These are phyloP conservation scores for Fraxinus paxiana DNA, from an alignment of 305 asterid species.

Conservation along the genomic window DNA sequence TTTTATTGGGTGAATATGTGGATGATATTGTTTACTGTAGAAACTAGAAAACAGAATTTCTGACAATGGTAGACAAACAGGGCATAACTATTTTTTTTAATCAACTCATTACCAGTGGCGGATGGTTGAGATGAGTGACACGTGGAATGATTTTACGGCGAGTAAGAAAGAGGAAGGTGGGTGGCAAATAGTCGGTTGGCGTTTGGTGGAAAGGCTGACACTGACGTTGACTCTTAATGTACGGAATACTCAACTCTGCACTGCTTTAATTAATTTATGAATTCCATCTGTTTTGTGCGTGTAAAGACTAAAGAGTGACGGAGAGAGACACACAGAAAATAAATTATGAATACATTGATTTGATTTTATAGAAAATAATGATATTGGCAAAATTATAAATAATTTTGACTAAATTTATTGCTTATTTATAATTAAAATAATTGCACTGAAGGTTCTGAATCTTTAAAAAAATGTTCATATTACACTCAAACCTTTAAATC, in stretches of 20 bases:
- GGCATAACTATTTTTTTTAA: too few species aligned
- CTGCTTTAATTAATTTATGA: neutral
- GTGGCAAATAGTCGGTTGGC: slow-evolving; percentile 27
- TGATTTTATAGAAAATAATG: too few species aligned
- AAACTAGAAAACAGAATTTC: too few species aligned
- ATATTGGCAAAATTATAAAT: neutral
- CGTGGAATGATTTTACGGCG: slow-evolving; percentile 14
- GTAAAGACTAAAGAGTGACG: neutral
- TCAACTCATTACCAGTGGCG: neutral
- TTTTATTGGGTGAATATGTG: too few species aligned
- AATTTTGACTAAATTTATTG: neutral
- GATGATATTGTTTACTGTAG: too few species aligned
- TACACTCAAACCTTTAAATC: neutral
- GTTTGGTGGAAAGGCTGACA: slow-evolving; percentile 59
- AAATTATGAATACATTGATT: neutral
- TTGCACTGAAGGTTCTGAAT: neutral
- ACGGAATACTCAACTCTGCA: slow-evolving; percentile 34
- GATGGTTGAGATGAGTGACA: neutral
- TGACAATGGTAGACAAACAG: too few species aligned
- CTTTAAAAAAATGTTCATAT: neutral
- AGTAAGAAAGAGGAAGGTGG: slow-evolving; percentile 6
- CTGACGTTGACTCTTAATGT: slow-evolving; percentile 60
- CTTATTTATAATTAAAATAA: too few species aligned
- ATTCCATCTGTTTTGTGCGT: neutral
- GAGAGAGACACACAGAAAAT: neutral